These are phyloP conservation scores for Daldinia vernicosa DNA, from an alignment of 495 filamentous ascomycete species.

Conservation along the genomic window DNA sequence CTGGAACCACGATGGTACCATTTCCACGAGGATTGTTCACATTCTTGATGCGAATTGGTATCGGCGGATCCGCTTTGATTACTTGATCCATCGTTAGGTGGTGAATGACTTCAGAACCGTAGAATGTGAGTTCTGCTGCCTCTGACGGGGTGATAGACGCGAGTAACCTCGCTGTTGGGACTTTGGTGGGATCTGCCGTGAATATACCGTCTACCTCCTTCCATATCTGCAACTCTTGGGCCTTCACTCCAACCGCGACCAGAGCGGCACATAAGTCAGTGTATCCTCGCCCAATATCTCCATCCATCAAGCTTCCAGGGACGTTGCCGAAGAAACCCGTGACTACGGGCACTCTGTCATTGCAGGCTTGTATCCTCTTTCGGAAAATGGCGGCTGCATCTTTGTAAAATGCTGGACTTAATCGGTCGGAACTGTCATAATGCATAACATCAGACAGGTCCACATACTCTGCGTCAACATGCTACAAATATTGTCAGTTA, in stretches of 20 bases:
- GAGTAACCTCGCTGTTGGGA: constrained; percentile 82
- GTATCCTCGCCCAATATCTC: constrained; percentile 83
- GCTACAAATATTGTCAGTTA: constrained; percentile 49
- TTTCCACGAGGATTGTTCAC: constrained; percentile 90
- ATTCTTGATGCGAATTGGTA: constrained; percentile 97
- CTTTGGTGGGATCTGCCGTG: constrained; percentile 86
- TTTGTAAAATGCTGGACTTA: constrained; percentile 84
- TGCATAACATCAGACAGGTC: constrained; percentile 82
- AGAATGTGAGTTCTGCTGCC: constrained; percentile 90
- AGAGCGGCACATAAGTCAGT: constrained; percentile 89
- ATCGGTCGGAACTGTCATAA: constrained; percentile 65
- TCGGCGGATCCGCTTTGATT: constrained; percentile 81
- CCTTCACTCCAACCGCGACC: constrained; percentile 78
- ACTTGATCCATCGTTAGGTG: constrained; percentile 99
- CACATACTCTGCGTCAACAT: constrained; percentile 84
- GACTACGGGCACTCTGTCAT: constrained; percentile 75
- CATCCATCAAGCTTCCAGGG: constrained; percentile 78
- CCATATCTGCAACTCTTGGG: constrained; percentile 88
- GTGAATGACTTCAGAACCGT: constrained; percentile 95
- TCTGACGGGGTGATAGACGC: constrained; percentile 84
- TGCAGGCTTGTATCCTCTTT: constrained; percentile 73
- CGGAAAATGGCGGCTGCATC: constrained; percentile 69
- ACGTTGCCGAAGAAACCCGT: constrained; percentile 92
- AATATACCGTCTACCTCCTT: constrained; percentile 95
- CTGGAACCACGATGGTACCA: constrained; percentile 84